Evolutionary conservation across 73 alveolate genomes (phyloP).

Genomic region (Tetrahymena malaccensis): DNA sequence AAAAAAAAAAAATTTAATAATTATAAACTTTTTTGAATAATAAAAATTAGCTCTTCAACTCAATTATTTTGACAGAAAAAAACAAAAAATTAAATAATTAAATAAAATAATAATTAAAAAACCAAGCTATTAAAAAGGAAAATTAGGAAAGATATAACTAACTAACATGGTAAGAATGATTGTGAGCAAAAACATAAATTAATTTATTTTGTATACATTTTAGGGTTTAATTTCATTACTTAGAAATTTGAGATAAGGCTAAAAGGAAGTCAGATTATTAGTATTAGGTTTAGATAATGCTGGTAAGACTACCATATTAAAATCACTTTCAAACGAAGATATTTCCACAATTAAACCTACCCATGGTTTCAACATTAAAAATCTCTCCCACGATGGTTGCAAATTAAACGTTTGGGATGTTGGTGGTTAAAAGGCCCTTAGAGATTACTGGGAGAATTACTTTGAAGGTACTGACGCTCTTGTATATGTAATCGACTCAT

Average conservation of each 20-base stretch:
- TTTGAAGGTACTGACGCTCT: constrained; percentile 93
- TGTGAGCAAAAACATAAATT: background rate
- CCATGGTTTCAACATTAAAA: constrained; percentile 95
- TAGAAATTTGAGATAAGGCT: background rate
- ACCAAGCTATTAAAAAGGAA: background rate
- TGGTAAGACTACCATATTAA: constrained; percentile 97
- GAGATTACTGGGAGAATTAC: constrained; percentile 97
- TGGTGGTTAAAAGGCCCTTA: constrained; percentile 95
- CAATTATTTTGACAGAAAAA: background rate
- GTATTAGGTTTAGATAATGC: constrained; percentile 98
- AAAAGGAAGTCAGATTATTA: constrained; percentile 90
- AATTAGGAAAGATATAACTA: background rate
- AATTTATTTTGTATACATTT: too few species aligned
- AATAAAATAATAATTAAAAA: too few species aligned
- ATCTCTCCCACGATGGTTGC: constrained; percentile 94
- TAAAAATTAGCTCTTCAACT: background rate
- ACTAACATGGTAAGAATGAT: background rate
- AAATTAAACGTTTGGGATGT: constrained; percentile 97
- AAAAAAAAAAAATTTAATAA: too few species aligned
- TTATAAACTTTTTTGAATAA: background rate
- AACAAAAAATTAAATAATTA: background rate
- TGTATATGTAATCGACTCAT: constrained; percentile 93
- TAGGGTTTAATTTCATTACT: background rate
- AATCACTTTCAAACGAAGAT: constrained; percentile 92
- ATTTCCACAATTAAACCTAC: constrained; percentile 94